These are phyloP conservation scores for Boletus mariae DNA, from an alignment of 1,284 basidiomycete species.

Conservation along the genomic window DNA sequence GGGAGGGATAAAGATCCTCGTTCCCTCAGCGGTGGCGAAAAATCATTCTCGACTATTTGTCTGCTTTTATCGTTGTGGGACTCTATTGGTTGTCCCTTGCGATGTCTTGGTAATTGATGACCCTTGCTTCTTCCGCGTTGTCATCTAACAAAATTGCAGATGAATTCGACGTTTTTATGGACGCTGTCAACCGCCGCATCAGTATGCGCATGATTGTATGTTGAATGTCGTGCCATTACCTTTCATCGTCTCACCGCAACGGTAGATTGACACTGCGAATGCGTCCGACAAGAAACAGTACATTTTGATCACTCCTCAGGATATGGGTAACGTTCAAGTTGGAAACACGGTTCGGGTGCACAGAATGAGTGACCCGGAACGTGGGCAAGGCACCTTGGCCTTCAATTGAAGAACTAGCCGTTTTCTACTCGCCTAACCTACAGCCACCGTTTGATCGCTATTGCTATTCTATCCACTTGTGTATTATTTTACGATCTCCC, in stretches of 20 bases:
- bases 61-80: slow-evolving; percentile 94
- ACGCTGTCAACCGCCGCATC: slow-evolving; percentile 87
- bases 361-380: slow-evolving; percentile 78
- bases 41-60: slow-evolving; percentile 96
- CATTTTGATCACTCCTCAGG: slow-evolving; percentile 87
- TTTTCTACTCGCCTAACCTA: slow-evolving; percentile 2
- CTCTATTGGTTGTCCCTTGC: slow-evolving; percentile 87
- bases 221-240: slow-evolving; percentile 4
- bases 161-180: slow-evolving; percentile 96
- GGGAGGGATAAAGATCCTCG: slow-evolving; percentile 72
- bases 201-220: slow-evolving; percentile 90
- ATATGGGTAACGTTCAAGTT: slow-evolving; percentile 67
- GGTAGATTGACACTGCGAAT: slow-evolving; percentile 83
- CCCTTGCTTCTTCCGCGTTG: background rate
- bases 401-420: slow-evolving; percentile 28
- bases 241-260: slow-evolving; percentile 5
- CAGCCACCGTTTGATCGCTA: slow-evolving; percentile 3
- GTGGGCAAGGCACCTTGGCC: slow-evolving; percentile 55
- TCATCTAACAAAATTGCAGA: slow-evolving; percentile 40
- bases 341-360: slow-evolving; percentile 67
- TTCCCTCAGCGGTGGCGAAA: slow-evolving; percentile 90
- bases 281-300: slow-evolving; percentile 85
- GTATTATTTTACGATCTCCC: slow-evolving; percentile 4
- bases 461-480: slow-evolving; percentile 6
- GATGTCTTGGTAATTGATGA: slow-evolving; percentile 78